Evolutionary conservation across 108 stramenopile genomes (phyloP).

Genomic region (Cyclotella kingstonii): DNA sequence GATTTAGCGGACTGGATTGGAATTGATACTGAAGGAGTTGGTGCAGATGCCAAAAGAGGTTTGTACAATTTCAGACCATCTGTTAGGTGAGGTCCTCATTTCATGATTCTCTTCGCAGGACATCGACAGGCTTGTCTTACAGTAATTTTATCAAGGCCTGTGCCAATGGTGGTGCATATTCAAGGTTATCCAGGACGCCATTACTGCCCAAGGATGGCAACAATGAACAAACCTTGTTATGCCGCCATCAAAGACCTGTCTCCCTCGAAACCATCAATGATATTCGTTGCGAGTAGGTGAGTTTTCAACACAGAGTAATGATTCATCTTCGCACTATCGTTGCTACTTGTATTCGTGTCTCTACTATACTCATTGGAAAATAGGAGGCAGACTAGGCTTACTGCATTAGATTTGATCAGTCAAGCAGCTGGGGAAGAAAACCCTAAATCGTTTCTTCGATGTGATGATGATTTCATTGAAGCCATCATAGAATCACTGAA

Average conservation of each 20-base stretch:
- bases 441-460: constrained; percentile 73
- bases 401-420: constrained; percentile 91
- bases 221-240: constrained; percentile 99
- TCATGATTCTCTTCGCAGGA: not conserved
- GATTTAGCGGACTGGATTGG: constrained; percentile 99
- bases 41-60: constrained; percentile 39
- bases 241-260: constrained; percentile 94
- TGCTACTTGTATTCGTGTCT: not conserved
- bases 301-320: not conserved
- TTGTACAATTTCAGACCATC: constrained; percentile 96
- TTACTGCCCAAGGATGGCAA: constrained; percentile 94
- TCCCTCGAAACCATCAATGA: constrained; percentile 89
- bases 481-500: constrained; percentile 56
- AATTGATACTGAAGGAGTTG: constrained; percentile 59
- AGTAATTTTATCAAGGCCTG: constrained; percentile 47
- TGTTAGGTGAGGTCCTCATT: constrained; percentile 51
- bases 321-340: constrained; percentile 51
- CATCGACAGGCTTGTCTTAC: not conserved
- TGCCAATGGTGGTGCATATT: constrained; percentile 93
- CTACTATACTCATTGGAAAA: constrained; percentile 29
- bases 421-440: constrained; percentile 83
- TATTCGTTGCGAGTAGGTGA: constrained; percentile 87
- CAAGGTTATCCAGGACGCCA: constrained; percentile 97
- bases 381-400: constrained; percentile 92
- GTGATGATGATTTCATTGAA: constrained; percentile 74